Evolutionary conservation across 2,329 filamentous ascomycete species (phyloP), one percentile per base, ranked within the genome.

Genomic region (Colletotrichum tamarilloi): DNA sequence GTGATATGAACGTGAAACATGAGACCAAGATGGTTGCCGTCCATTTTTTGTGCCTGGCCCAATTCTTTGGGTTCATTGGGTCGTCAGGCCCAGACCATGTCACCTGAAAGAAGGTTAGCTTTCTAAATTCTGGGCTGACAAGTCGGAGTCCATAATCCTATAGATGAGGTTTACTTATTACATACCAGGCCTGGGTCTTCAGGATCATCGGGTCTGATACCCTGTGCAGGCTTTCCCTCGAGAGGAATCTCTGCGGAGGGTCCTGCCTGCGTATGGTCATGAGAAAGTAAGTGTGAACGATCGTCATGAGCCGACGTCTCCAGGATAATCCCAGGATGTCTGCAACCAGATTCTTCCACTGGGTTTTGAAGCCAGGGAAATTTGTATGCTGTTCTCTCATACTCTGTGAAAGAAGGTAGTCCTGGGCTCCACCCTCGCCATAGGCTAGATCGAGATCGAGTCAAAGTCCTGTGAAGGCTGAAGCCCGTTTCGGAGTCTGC

Each of bases 1-100:
- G 88, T 0, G 88, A 89, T 66, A 90, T 88, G 76, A 90, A 89
- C 3, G 87, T 89, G 72, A 82, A 84, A 68, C 77, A 79, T 0
- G 81, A 85, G 24, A 82, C 82, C 42, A 80, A 78, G 19, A 83
- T 74, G 3, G 81, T 84, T 3, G 80, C 78, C 0, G 77, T 76
- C 81, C 81, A 83, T 72, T 82, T 83, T 74, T 79, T 78, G 46
- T 74, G 53, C 19, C 74, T 77, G 1, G 75, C 76, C 88, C 89
- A 91, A 76, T 90, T 90, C 62, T 80, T 77, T 2, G 83, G 83
- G 68, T 85, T 83, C 3, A 62, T 72, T 2, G 81, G 82, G 68
- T 85, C 84, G 22, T 87, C 80, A 4, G 83, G 81, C 0, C 85
- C 85, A 64, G 85, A 80, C 87, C 87, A 84, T 26, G 80, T 81